A percentile compares a stretch with the other conserved stretches of the same genome.
phyloP scores from a whole-genome alignment of 805 yeast genomes.

The Cyberlindnera bimundalis region DNA sequence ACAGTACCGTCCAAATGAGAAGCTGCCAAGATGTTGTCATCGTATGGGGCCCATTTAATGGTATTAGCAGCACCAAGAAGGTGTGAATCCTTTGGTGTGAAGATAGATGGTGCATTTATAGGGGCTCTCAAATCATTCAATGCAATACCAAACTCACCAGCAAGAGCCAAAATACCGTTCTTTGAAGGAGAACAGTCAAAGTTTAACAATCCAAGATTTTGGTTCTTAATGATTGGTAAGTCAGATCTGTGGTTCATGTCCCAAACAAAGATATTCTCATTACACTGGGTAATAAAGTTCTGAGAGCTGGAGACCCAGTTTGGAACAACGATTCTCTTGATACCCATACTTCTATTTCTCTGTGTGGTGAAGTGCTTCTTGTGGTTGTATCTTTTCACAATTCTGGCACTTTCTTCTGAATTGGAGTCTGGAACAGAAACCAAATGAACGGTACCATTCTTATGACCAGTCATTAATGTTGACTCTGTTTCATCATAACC shows the following conservation, averaged over 20 bases:
- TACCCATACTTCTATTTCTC: constrained; percentile 13
- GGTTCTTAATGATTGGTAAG: constrained; percentile 53
- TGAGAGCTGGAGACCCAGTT: constrained; percentile 28
- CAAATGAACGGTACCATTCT: constrained; percentile 69
- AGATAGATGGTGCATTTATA: constrained; percentile 32
- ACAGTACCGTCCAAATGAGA: constrained; percentile 55
- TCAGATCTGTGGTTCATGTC: constrained; percentile 57
- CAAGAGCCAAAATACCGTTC: constrained; percentile 55
- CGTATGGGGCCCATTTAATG: constrained; percentile 61
- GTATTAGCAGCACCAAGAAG: constrained; percentile 34
- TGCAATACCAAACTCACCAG: constrained; percentile 73
- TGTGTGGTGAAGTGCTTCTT: constrained; percentile 49
- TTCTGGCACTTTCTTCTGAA: constrained; percentile 58
- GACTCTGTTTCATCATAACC: constrained; percentile 35
- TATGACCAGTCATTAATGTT: constrained; percentile 67
- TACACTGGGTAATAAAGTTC: constrained; percentile 55
- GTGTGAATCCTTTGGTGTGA: constrained; percentile 38
- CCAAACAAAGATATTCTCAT: constrained; percentile 74
- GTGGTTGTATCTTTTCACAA: constrained; percentile 77
- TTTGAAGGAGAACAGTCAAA: constrained; percentile 48
- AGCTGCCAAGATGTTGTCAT: constrained; percentile 62
- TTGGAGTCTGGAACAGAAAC: constrained; percentile 60
- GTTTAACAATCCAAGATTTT: constrained; percentile 45
- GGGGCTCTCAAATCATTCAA: constrained; percentile 61
- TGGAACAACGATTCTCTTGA: constrained; percentile 17